A percentile compares a stretch with the other conserved stretches of the same genome.
Evolutionary conservation across 1,284 basidiomycete genomes (phyloP).

Genomic region (Leucoagaricus sp.): DNA sequence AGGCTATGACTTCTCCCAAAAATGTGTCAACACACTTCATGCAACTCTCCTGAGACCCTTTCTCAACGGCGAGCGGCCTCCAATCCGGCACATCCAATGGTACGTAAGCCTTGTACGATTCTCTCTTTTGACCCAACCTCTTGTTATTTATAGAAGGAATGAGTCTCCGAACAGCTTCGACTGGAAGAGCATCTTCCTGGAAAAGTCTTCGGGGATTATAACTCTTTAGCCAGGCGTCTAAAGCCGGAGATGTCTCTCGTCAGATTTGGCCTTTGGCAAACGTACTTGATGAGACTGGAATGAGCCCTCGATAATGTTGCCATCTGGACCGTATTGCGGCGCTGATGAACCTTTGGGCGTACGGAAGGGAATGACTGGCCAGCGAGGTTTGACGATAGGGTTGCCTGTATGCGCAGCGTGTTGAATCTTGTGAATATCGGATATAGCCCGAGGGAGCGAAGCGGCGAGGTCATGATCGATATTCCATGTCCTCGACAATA

Average conservation of each 20-base stretch:
- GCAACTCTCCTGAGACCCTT: conserved; percentile 65
- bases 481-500: conserved; percentile 75
- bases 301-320: conserved; percentile 76
- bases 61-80: conserved; percentile 52
- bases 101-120: conserved; percentile 64
- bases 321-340: conserved; percentile 58
- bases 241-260: conserved; percentile 64
- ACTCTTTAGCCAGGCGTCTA: conserved; percentile 70
- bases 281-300: conserved; percentile 82
- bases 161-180: conserved; percentile 53
- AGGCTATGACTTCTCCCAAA: conserved; percentile 56
- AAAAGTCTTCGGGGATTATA: conserved; percentile 71
- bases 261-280: conserved; percentile 67
- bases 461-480: conserved; percentile 74
- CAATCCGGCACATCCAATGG: conserved; percentile 71
- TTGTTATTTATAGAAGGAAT: conserved; percentile 56
- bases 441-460: conserved; percentile 81
- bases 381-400: conserved; percentile 81
- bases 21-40: conserved; percentile 76
- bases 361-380: conserved; percentile 83
- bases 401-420: conserved; percentile 72
- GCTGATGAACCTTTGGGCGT: conserved; percentile 83
- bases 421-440: conserved; percentile 80
- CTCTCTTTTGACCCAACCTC: conserved; percentile 66
- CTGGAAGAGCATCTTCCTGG: conserved; percentile 48